Evolutionary conservation across 345 rosid species (phyloP).

Genomic region (Physaria fendleri): DNA sequence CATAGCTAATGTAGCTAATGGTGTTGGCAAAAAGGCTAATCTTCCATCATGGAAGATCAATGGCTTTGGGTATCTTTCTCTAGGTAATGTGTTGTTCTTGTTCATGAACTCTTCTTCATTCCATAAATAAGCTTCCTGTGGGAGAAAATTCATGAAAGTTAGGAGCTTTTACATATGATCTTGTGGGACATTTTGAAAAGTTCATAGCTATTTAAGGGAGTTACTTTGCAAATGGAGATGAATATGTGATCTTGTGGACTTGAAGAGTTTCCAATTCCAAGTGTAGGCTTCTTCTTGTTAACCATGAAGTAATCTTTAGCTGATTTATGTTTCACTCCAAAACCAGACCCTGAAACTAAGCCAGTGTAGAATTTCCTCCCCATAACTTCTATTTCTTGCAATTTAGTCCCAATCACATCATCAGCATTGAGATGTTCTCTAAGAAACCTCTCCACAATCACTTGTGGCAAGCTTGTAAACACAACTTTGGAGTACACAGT

Average conservation of each 20-base stretch:
- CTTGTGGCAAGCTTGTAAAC: constrained; percentile 73
- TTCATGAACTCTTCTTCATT: constrained; percentile 39
- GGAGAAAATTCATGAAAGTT: background rate
- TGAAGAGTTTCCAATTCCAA: constrained; percentile 48
- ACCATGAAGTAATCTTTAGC: constrained; percentile 53
- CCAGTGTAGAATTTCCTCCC: constrained; percentile 55
- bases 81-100: constrained; percentile 41
- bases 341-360: constrained; percentile 53
- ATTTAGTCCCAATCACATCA: constrained; percentile 66
- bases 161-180: background rate
- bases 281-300: constrained; percentile 49
- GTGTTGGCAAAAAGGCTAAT: constrained; percentile 92
- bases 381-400: constrained; percentile 32
- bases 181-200: no score
- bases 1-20: constrained; percentile 62
- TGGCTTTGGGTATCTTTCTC: constrained; percentile 82
- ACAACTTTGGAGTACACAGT: constrained; percentile 38
- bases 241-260: constrained; percentile 50
- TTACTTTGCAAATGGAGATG: constrained; percentile 50
- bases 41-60: constrained; percentile 92
- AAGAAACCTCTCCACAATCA: constrained; percentile 75
- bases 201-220: no score
- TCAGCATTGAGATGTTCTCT: constrained; percentile 58
- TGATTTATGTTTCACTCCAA: constrained; percentile 54
- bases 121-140: constrained; percentile 71